Percentiles rank a stretch among this genome's conserved stretches.
Conservation (phyloP, 2,329 filamentous ascomycete species). For the Neofusicoccum sp. region DNA sequence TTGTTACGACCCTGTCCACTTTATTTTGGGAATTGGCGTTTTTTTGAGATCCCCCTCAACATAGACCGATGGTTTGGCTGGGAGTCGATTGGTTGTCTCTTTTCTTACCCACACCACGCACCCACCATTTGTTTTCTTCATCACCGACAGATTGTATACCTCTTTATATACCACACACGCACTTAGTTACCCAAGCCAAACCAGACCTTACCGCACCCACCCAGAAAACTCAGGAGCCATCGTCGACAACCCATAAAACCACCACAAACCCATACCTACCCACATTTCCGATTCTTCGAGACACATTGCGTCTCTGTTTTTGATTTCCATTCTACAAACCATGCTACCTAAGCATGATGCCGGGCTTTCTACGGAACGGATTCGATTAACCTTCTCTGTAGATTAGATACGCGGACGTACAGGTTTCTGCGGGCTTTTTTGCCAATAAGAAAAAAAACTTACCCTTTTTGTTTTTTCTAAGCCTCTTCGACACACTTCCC, state of each 20-base stretch:
- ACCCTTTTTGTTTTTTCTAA: neutral
- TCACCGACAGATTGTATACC: slow-evolving; percentile 15
- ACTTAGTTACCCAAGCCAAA: slow-evolving; percentile 16
- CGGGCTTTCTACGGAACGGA: slow-evolving; percentile 7
- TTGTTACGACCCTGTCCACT: slow-evolving; percentile 5
- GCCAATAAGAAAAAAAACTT: slow-evolving; percentile 11
- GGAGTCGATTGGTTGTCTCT: slow-evolving; percentile 15
- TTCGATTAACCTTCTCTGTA: slow-evolving; percentile 17
- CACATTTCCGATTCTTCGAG: neutral
- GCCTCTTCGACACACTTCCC: neutral
- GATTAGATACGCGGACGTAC: slow-evolving; percentile 5
- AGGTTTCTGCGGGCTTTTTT: slow-evolving; percentile 4
- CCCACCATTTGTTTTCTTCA: slow-evolving; percentile 8
- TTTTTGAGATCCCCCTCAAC: slow-evolving; percentile 6
- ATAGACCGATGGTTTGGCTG: slow-evolving; percentile 13
- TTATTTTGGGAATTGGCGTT: slow-evolving; percentile 12
- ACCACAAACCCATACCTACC: neutral
- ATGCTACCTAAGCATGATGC: slow-evolving; percentile 11
- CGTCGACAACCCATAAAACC: neutral
- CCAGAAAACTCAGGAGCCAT: neutral
- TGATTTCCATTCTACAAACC: neutral
- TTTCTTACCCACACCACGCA: neutral
- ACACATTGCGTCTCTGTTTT: neutral
- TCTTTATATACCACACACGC: slow-evolving; percentile 18
- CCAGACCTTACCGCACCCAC: slow-evolving; percentile 11